Base-by-base conservation (phyloP, 306 rosid species). In the Glycine latifolia region DNA sequence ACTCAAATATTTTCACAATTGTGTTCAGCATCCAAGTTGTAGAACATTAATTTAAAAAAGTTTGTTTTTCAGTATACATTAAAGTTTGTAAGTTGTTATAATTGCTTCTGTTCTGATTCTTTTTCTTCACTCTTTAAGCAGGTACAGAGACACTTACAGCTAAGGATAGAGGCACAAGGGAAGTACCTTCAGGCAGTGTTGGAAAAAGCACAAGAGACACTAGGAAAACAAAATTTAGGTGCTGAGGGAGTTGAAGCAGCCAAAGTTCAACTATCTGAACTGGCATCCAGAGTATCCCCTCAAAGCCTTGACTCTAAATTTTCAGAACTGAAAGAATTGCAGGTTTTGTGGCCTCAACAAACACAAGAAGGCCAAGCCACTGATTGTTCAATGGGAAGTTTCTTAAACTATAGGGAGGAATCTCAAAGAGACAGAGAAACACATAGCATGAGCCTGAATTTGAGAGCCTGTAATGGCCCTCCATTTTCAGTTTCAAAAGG, bases 121-220 rank as follows among this genome's bases (percentile, higher is more conserved):
- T 17, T 49, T 71, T 48, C 4, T 48, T 71, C 14, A 37, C 66
- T 61, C 11, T 80, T 60, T 75, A 85, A 86, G 68, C 86, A 93
- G 98, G 95, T 94, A 71, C 98, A 94, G 82, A 67, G 94, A 79
- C 97, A 92, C 90, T 89, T 94, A 41, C 98, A 94, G 74, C 87
- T 92, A 10, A 87, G 97, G 8, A 90, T 92, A 75, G 98, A 94
- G 86, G 95, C 97, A 67, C 98, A 92, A 81, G 98, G 98, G 8
- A 94, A 92, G 69, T 94, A 94, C 84, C 88, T 94, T 10, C 94
- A 94, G 67, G 71, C 91, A 59, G 98, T 94, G 77, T 71, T 94
- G 72, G 97, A 92, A 58, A 94, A 91, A 69, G 97, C 98, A 17
- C 97, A 90, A 50, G 94, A 92, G 63, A 87, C 98, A 20, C 82